Evolutionary conservation across 306 rosid species (phyloP).

Genomic region (Cicer chorassanicum): DNA sequence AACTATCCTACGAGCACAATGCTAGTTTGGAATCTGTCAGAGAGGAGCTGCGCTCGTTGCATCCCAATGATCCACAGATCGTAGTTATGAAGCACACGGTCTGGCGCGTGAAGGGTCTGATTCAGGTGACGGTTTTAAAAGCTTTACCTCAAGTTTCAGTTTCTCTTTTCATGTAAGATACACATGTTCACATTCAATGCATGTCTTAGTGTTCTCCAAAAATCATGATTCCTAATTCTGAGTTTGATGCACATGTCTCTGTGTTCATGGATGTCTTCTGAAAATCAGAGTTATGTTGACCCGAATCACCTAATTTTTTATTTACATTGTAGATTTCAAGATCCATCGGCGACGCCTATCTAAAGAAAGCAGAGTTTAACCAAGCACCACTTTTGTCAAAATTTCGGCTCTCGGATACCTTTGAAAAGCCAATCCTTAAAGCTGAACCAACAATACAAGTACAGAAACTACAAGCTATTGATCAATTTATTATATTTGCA

Average conservation of each 20-base stretch:
- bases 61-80: slow-evolving; percentile 94
- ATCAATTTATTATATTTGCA: slow-evolving; percentile 88
- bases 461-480: slow-evolving; percentile 68
- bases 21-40: slow-evolving; percentile 88
- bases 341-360: slow-evolving; percentile 96
- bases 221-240: not conserved
- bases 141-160: slow-evolving; percentile 39
- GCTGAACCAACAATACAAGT: slow-evolving; percentile 83
- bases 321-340: slow-evolving; percentile 77
- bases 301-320: not conserved
- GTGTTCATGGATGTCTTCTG: slow-evolving; percentile 12
- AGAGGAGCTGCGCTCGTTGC: slow-evolving; percentile 74
- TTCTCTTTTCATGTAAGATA: not conserved
- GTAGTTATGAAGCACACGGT: slow-evolving; percentile 88
- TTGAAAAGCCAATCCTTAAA: slow-evolving; percentile 76
- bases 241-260: slow-evolving; percentile 10
- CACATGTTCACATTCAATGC: not conserved
- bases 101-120: slow-evolving; percentile 99
- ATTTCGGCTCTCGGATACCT: slow-evolving; percentile 77
- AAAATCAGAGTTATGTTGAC: slow-evolving; percentile 25
- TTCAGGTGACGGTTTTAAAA: slow-evolving; percentile 67
- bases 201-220: slow-evolving; percentile 9
- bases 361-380: slow-evolving; percentile 83
- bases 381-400: slow-evolving; percentile 75
- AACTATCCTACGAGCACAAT: slow-evolving; percentile 88